A percentile compares a stretch with the other conserved stretches of the same genome.
Conservation (phyloP, 2,329 filamentous ascomycete genomes). For the Albophoma yamanashiensis region DNA sequence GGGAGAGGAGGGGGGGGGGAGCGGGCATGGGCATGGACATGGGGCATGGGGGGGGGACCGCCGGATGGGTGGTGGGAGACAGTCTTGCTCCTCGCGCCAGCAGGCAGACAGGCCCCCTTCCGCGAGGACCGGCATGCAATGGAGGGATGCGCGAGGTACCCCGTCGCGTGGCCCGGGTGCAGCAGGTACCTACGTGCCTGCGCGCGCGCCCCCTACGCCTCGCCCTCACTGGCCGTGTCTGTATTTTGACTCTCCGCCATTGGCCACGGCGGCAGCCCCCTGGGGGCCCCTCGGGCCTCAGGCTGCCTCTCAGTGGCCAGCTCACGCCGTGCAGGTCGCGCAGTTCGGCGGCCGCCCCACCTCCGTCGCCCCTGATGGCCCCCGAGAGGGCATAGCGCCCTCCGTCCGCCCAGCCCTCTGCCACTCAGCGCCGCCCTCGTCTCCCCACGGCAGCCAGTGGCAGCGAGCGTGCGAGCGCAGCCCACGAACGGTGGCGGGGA, state of each 20-base stretch:
- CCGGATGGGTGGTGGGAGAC: not conserved
- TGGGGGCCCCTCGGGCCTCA: not conserved
- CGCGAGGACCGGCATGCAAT: not conserved
- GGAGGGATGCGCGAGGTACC: not conserved
- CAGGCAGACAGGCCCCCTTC: not conserved
- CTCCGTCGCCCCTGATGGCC: constrained; percentile 1
- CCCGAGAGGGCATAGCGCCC: not conserved
- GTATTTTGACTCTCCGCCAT: not conserved
- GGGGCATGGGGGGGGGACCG: not conserved
- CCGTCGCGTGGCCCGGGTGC: not conserved
- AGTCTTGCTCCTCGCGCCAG: not conserved
- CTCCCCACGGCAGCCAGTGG: not conserved
- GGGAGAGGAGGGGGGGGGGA: not conserved
- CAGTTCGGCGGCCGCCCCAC: constrained; percentile 1
- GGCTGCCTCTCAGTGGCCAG: not conserved
- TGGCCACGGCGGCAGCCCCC: not conserved
- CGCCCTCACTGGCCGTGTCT: not conserved
- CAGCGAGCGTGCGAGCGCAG: not conserved
- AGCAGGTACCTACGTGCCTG: not conserved
- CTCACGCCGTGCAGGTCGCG: not conserved
- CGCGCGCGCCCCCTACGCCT: not conserved
- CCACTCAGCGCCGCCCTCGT: not conserved
- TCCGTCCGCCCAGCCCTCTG: not conserved
- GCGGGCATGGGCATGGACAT: not conserved
- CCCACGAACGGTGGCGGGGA: not conserved